Base-by-base conservation (phyloP, 108 stramenopile genomes). In the Cyclotella atomus region DNA sequence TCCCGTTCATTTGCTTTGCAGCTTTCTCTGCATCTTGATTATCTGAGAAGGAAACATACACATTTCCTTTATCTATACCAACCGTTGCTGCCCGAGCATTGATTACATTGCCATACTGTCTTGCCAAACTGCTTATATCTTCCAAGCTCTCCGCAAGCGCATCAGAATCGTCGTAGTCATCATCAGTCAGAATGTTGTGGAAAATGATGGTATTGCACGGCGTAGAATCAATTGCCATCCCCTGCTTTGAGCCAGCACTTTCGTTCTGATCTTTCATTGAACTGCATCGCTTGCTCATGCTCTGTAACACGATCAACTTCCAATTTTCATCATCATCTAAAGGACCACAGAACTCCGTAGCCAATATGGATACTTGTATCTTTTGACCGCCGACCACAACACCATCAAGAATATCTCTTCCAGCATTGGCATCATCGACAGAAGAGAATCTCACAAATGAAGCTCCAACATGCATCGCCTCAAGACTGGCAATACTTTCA, bases 161-260 rank as follows among this genome's bases (percentile, higher is more conserved):
- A 27, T 93, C 92, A 14, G 87, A 82, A 56, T 93, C 92, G 27
- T 85, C 85, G 44, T 85, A 70, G 59, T 93, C 92, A 41, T 93
- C 92, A 10, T 85, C 76, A 10, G 80, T 83, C 55, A 93, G 61
- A 29, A 90, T 72, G 35, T 92, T 89, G 49, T 77, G 60, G 44
- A 92, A 70, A 53, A 84, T 59, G 21, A 92, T 56, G 21, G 70
- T 71, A 28, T 36, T 66, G 7, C 24, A 15, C 1, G 63, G 44
- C 2, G 53, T 25, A 20, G 57, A 33, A 2, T 54, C 30, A 59
- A 38, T n/a, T n/a, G 29, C 41, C 65, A 19, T 35, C 12, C 53
- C 50, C 16, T 10, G 24, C 0, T 55, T 62, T 27, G 27, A 68
- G 49, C 25, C 7, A 15, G 20, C 33, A 17, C 14, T 23, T 16